Percentiles rank a stretch among this genome's conserved stretches.
These are phyloP conservation scores for Kodamaea nitidulidarum DNA, from an alignment of 805 yeast species.

Conservation along the genomic window DNA sequence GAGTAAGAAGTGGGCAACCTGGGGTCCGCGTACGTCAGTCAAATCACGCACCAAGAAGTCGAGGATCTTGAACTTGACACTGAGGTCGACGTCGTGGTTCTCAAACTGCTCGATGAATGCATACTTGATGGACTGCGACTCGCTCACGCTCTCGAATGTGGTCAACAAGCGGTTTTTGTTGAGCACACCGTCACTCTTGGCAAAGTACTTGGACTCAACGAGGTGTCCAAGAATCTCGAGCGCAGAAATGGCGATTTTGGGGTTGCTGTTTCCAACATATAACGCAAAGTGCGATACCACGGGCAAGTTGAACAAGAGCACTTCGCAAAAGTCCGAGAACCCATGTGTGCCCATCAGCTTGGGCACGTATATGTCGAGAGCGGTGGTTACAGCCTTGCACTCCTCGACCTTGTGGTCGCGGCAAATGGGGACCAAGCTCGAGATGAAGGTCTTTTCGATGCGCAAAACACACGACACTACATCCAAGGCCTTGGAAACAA, in stretches of 20 bases:
- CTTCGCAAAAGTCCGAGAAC: conserved; percentile 61
- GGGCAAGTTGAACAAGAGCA: conserved; percentile 66
- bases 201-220: conserved; percentile 47
- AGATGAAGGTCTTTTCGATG: conserved; percentile 57
- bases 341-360: conserved; percentile 55
- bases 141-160: conserved; percentile 71
- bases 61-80: conserved; percentile 54
- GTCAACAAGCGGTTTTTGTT: conserved; percentile 62
- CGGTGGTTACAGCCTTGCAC: conserved; percentile 8
- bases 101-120: conserved; percentile 65
- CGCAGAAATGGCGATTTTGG: conserved; percentile 49
- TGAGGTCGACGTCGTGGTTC: conserved; percentile 35
- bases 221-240: conserved; percentile 51
- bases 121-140: conserved; percentile 66
- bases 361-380: conserved; percentile 37
- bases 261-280: conserved; percentile 59
- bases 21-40: conserved; percentile 38
- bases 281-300: conserved; percentile 70
- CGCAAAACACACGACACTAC: conserved; percentile 45
- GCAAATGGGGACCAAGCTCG: conserved; percentile 49
- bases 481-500: conserved; percentile 38
- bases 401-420: conserved; percentile 30
- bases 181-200: conserved; percentile 24
- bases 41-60: conserved; percentile 54
- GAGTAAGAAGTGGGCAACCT: conserved; percentile 69